Evolutionary conservation across 2,329 filamentous ascomycete species (phyloP).

Genomic region (Hypoxylon sp.): DNA sequence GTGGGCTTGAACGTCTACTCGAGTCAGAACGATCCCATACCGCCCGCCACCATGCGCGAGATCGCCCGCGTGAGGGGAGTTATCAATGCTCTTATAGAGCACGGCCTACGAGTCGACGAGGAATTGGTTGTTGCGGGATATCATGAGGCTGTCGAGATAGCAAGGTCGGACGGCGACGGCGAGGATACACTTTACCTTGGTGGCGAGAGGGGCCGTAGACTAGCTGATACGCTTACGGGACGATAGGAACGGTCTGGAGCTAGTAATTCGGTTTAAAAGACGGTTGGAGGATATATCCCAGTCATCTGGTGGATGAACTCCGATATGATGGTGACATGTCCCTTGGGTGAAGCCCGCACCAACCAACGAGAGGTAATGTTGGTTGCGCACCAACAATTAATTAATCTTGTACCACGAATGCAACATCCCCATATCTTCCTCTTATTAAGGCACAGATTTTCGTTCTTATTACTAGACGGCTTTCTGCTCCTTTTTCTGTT

Average conservation of each 20-base stretch:
- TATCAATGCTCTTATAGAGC: constrained; percentile 82
- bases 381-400: not conserved
- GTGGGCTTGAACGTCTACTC: constrained; percentile 89
- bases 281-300: not conserved
- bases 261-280: not conserved
- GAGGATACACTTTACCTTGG: constrained; percentile 68
- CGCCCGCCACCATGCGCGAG: constrained; percentile 80
- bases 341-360: no score
- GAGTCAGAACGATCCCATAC: constrained; percentile 90
- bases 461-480: no score
- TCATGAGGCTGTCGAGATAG: constrained; percentile 79
- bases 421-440: no score
- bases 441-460: constrained; percentile 1
- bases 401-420: no score
- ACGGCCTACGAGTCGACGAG: constrained; percentile 86
- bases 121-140: constrained; percentile 87
- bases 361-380: no score
- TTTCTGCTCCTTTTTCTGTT: no score
- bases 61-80: constrained; percentile 85
- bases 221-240: constrained; percentile 55
- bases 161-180: constrained; percentile 64
- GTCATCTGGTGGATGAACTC: no score
- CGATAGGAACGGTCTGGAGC: constrained; percentile 30
- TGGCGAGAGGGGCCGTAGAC: constrained; percentile 62
- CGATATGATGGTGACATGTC: no score